Evolutionary conservation across 1,284 basidiomycete genomes (phyloP).

Genomic region (Cryptococcus deneoformans): DNA sequence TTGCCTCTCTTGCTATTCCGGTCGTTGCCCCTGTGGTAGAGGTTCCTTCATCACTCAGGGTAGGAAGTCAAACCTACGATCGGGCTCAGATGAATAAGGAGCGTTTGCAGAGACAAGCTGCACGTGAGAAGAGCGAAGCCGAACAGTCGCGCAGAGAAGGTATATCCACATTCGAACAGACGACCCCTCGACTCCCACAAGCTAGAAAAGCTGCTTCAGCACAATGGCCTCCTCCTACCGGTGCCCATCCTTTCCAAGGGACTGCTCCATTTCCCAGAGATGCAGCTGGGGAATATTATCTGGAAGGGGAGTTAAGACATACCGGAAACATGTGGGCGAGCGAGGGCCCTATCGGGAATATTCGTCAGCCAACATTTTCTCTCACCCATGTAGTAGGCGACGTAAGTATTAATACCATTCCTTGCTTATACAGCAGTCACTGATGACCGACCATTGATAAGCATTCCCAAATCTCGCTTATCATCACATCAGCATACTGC

Average conservation of each 20-base stretch:
- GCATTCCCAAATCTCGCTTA: conserved; percentile 35
- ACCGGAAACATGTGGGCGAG: conserved; percentile 18
- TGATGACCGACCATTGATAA: conserved; percentile 5
- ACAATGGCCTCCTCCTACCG: background rate
- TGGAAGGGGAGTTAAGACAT: conserved; percentile 42
- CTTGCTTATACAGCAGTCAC: background rate
- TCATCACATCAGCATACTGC: conserved; percentile 38
- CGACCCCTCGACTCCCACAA: background rate
- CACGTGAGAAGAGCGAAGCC: conserved; percentile 9
- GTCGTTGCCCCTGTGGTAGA: background rate
- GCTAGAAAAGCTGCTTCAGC: background rate
- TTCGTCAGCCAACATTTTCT: conserved; percentile 4
- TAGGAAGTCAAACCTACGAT: conserved; percentile 27
- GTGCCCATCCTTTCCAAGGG: conserved; percentile 34
- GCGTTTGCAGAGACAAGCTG: conserved; percentile 37
- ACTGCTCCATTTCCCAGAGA: conserved; percentile 29
- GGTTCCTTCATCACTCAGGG: conserved; percentile 5
- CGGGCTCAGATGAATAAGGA: conserved; percentile 44
- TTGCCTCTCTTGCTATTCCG: background rate
- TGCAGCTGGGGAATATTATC: conserved; percentile 44
- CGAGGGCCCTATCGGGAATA: no score
- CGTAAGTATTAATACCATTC: conserved; percentile 19
- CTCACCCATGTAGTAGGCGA: conserved; percentile 29
- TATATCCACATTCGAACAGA: background rate
- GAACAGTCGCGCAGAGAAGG: background rate